These are phyloP conservation scores for Asterionellopsis glacialis DNA, from an alignment of 108 stramenopile species.

Conservation along the genomic window DNA sequence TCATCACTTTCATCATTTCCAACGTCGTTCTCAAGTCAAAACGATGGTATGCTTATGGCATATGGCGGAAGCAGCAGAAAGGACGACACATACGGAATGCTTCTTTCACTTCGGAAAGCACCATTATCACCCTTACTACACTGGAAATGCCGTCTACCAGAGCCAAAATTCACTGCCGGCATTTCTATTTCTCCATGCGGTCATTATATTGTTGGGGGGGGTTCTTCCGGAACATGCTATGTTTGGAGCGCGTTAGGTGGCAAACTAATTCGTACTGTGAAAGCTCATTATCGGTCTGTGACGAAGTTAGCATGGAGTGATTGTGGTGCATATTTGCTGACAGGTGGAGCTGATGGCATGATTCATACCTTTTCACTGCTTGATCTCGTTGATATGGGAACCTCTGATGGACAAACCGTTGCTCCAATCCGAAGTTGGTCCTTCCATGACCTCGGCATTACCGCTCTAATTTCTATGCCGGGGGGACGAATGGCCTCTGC, in stretches of 20 bases:
- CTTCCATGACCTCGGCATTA: slow-evolving; percentile 63
- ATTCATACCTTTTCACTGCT: slow-evolving; percentile 63
- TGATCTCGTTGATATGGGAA: slow-evolving; percentile 41
- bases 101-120: slow-evolving; percentile 30
- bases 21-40: slow-evolving; percentile 12
- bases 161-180: slow-evolving; percentile 43
- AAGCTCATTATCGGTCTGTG: slow-evolving; percentile 73
- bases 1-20: slow-evolving; percentile 38
- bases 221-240: slow-evolving; percentile 50
- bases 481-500: slow-evolving; percentile 54
- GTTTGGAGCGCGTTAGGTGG: slow-evolving; percentile 61
- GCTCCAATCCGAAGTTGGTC: slow-evolving; percentile 65
- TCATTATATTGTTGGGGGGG: slow-evolving; percentile 55
- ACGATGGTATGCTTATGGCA: slow-evolving; percentile 16
- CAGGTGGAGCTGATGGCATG: slow-evolving; percentile 83
- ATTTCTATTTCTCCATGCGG: slow-evolving; percentile 60
- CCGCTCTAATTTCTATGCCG: slow-evolving; percentile 30
- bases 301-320: slow-evolving; percentile 52
- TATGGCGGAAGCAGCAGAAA: slow-evolving; percentile 25
- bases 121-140: slow-evolving; percentile 38
- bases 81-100: slow-evolving; percentile 47
- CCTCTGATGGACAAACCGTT: slow-evolving; percentile 13
- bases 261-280: slow-evolving; percentile 48
- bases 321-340: slow-evolving; percentile 61
- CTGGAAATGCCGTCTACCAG: slow-evolving; percentile 74